Conservation (phyloP, 2,329 filamentous ascomycete genomes). For the Penicillium sp. region DNA sequence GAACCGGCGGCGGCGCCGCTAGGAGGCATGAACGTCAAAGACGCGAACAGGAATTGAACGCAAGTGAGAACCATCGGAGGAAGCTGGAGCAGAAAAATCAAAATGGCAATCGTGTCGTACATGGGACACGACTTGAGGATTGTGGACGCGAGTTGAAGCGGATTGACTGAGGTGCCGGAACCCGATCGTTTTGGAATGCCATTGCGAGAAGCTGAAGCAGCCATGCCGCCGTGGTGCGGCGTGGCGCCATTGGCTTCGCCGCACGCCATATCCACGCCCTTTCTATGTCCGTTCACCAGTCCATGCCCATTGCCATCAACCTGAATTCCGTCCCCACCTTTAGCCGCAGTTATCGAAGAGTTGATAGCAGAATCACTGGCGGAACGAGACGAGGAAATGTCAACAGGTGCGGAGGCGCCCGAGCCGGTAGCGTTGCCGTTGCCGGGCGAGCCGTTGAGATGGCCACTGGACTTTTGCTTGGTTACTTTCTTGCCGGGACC, state of each 20-base stretch:
- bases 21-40: conserved; percentile 87
- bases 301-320: conserved; percentile 38
- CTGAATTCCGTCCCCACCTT: conserved; percentile 35
- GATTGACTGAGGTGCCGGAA: conserved; percentile 60
- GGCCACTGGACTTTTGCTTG: conserved; percentile 59
- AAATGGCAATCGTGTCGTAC: conserved; percentile 92
- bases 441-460: conserved; percentile 55
- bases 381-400: conserved; percentile 44
- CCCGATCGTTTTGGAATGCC: conserved; percentile 40
- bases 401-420: conserved; percentile 41
- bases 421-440: conserved; percentile 43
- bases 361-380: conserved; percentile 38
- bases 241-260: conserved; percentile 36
- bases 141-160: conserved; percentile 76
- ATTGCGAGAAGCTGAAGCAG: conserved; percentile 33
- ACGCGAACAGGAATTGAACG: conserved; percentile 89
- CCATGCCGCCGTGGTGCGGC: conserved; percentile 34
- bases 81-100: conserved; percentile 92
- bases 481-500: conserved; percentile 71
- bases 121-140: conserved; percentile 88
- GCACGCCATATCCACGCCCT: conserved; percentile 37
- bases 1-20: conserved; percentile 74
- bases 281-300: conserved; percentile 38
- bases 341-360: conserved; percentile 30
- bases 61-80: conserved; percentile 84